phyloP scores from a whole-genome alignment of 768 basidiomycete genomes.

The Hygrocybe punicea region DNA sequence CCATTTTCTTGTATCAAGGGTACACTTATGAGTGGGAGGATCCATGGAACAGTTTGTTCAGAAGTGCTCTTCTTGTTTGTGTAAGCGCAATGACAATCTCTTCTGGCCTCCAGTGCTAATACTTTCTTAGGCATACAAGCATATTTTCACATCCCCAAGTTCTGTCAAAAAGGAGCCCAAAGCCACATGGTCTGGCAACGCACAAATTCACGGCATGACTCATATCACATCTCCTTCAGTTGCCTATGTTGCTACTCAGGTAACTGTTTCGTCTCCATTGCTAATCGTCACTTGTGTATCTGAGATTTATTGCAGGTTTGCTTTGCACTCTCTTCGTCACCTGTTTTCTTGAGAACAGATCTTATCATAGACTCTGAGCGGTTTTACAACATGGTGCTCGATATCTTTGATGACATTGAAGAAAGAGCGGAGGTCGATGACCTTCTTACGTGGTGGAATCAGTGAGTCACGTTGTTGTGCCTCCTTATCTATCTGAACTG shows the following conservation, averaged over 20 bases:
- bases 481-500: neutral
- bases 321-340: slow-evolving; percentile 4
- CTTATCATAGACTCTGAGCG: neutral
- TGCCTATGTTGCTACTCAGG: slow-evolving; percentile 9
- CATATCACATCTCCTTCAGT: neutral
- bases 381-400: slow-evolving; percentile 3
- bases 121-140: neutral
- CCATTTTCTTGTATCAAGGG: neutral
- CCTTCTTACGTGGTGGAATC: slow-evolving; percentile 8
- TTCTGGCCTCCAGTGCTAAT: neutral
- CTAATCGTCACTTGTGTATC: neutral
- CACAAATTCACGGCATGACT: neutral
- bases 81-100: neutral
- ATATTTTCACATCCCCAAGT: slow-evolving; percentile 1
- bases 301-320: slow-evolving; percentile 2
- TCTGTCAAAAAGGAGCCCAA: neutral
- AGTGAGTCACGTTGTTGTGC: neutral
- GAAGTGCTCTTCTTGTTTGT: neutral
- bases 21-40: slow-evolving; percentile 1
- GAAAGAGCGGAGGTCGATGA: slow-evolving; percentile 5
- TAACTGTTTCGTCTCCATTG: neutral
- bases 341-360: slow-evolving; percentile 3
- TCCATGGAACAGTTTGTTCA: neutral
- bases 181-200: neutral
- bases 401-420: slow-evolving; percentile 5